Conservation (phyloP, 2,329 filamentous ascomycete genomes). For the Diaporthe ampelina region DNA sequence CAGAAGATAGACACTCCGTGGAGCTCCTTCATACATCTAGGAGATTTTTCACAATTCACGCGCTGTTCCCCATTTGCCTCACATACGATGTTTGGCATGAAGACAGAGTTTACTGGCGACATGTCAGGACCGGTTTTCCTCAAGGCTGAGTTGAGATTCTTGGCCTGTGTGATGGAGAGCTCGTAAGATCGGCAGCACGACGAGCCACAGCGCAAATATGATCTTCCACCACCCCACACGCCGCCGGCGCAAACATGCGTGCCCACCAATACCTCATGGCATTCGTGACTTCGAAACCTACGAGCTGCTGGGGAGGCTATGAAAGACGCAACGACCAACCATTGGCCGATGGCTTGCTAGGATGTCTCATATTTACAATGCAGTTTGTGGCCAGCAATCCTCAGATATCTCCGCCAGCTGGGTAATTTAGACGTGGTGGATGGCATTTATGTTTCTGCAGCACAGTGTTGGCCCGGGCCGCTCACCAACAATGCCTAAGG, state of each 20-base stretch:
- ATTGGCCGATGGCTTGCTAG: not conserved
- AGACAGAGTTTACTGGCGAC: not conserved
- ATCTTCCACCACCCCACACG: not conserved
- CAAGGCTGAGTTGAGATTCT: not conserved
- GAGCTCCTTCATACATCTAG: not conserved
- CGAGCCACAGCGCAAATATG: not conserved
- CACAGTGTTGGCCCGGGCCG: too few relatives aligned
- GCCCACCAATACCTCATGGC: not conserved
- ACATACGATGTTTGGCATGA: not conserved
- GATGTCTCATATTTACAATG: too few relatives aligned
- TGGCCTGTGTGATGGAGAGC: not conserved
- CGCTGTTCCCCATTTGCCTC: not conserved
- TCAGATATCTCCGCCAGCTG: not conserved
- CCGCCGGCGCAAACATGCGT: not conserved
- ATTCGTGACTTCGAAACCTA: too few relatives aligned
- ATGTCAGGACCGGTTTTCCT: not conserved
- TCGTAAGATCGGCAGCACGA: not conserved
- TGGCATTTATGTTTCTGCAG: not conserved
- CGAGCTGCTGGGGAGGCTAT: too few relatives aligned
- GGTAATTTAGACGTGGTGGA: not conserved
- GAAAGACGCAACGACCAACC: not conserved
- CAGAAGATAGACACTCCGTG: not conserved
- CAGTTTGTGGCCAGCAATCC: not conserved
- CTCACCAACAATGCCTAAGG: too few relatives aligned
- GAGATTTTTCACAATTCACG: too few relatives aligned